These are phyloP conservation scores for Ascochyta pisi DNA, from an alignment of 2,329 filamentous ascomycete species.

Conservation along the genomic window DNA sequence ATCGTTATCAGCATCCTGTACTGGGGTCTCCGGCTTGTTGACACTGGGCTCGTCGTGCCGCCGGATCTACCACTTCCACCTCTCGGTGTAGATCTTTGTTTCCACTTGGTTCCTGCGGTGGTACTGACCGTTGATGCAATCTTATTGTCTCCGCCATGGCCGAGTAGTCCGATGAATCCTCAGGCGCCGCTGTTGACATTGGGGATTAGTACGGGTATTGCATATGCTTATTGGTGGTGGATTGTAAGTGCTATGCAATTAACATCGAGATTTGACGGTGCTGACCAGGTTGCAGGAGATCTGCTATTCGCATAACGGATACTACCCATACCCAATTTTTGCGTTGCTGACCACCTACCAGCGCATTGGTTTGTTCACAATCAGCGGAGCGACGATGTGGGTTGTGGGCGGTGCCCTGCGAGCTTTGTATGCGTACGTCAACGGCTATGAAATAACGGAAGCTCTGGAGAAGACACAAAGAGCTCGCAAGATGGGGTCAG, in stretches of 20 bases:
- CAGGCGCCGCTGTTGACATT: slow-evolving; percentile 63
- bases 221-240: slow-evolving; percentile 78
- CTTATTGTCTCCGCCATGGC: slow-evolving; percentile 74
- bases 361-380: slow-evolving; percentile 71
- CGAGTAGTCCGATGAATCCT: slow-evolving; percentile 57
- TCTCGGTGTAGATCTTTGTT: slow-evolving; percentile 59
- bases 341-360: slow-evolving; percentile 69
- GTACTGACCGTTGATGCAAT: slow-evolving; percentile 70
- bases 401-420: slow-evolving; percentile 72
- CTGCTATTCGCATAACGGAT: slow-evolving; percentile 72
- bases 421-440: slow-evolving; percentile 71
- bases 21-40: slow-evolving; percentile 68
- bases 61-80: slow-evolving; percentile 44
- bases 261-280: too few species aligned
- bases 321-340: slow-evolving; percentile 88
- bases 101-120: slow-evolving; percentile 65
- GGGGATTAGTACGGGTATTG: slow-evolving; percentile 63
- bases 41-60: slow-evolving; percentile 62
- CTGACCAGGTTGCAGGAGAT: slow-evolving; percentile 57
- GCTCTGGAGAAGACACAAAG: slow-evolving; percentile 27
- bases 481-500: slow-evolving; percentile 25
- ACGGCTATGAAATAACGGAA: slow-evolving; percentile 56
- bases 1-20: slow-evolving; percentile 75
- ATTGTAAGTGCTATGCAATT: slow-evolving; percentile 48
- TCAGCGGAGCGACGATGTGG: slow-evolving; percentile 75